Conservation (phyloP, 345 rosid species). For the Ceriops decandra region DNA sequence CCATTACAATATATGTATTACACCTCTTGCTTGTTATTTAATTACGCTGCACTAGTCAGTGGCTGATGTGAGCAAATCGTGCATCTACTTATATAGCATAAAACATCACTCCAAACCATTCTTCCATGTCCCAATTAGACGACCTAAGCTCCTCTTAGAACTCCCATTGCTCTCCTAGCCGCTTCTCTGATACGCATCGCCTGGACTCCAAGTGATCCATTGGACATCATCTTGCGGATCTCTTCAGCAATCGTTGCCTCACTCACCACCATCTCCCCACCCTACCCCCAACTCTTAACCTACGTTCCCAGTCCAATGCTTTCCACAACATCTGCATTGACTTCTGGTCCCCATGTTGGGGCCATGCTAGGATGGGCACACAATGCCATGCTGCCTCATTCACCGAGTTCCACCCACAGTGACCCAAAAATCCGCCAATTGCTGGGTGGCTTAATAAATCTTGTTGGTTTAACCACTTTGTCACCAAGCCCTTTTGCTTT, state of each 20-base stretch:
- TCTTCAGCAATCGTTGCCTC: slow-evolving; percentile 16
- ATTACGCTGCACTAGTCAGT: no score
- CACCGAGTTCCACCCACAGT: slow-evolving; percentile 35
- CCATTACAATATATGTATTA: no score
- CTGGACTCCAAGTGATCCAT: slow-evolving; percentile 12
- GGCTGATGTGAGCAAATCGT: no score
- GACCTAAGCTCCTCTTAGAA: slow-evolving; percentile 2
- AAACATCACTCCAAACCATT: not conserved
- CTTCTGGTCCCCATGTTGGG: slow-evolving; percentile 28
- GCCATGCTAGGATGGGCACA: slow-evolving; percentile 29
- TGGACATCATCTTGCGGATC: slow-evolving; percentile 12
- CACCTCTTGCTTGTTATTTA: no score
- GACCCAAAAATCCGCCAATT: slow-evolving; percentile 25
- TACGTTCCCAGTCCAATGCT: slow-evolving; percentile 22
- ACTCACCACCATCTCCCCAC: slow-evolving; percentile 10
- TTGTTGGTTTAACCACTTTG: slow-evolving; percentile 27
- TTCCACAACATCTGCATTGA: slow-evolving; percentile 28
- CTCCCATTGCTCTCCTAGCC: slow-evolving; percentile 14
- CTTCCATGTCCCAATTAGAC: slow-evolving; percentile 15
- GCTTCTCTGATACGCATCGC: slow-evolving; percentile 15
- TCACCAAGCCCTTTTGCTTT: slow-evolving; percentile 16
- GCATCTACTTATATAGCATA: not conserved
- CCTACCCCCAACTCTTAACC: slow-evolving; percentile 28
- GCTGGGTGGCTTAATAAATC: slow-evolving; percentile 16
- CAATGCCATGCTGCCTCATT: slow-evolving; percentile 20